Conservation (phyloP, 352 stramenopile genomes). For the Elongisporangium prolatum region DNA sequence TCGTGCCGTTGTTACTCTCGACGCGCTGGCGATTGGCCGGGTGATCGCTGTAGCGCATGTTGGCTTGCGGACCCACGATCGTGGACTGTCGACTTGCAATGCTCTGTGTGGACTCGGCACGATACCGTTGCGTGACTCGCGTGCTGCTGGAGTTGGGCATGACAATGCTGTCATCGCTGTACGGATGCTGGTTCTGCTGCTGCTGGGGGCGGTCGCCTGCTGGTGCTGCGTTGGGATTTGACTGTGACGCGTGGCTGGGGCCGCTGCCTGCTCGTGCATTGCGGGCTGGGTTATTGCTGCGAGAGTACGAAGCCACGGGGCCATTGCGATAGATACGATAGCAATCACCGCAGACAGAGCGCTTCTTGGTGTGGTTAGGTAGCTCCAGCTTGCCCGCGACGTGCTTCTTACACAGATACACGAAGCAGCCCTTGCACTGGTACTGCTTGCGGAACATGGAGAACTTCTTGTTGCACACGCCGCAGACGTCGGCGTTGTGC, state of each 20-base stretch:
- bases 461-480: conserved; percentile 85
- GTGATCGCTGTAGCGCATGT: conserved; percentile 45
- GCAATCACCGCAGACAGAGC: conserved; percentile 72
- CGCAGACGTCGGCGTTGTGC: conserved; percentile 60
- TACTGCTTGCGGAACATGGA: conserved; percentile 85
- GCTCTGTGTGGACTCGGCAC: conserved; percentile 47
- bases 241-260: conserved; percentile 6
- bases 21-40: conserved; percentile 18
- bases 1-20: conserved; percentile 1
- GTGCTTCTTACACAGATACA: conserved; percentile 76
- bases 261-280: conserved; percentile 12
- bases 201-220: conserved; percentile 2
- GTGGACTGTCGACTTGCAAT: conserved; percentile 38
- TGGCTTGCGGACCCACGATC: conserved; percentile 35
- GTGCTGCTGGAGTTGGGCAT: conserved; percentile 11
- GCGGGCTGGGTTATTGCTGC: conserved; percentile 7
- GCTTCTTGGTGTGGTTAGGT: conserved; percentile 57
- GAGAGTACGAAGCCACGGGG: conserved; percentile 26
- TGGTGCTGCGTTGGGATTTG: conserved; percentile 16
- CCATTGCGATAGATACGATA: conserved; percentile 58
- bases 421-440: conserved; percentile 79
- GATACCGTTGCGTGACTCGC: conserved; percentile 17
- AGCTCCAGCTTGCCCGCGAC: conserved; percentile 69
- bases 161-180: conserved; percentile 10
- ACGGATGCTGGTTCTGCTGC: conserved; percentile 1